Evolutionary conservation across 371 early-diverging fungal genomes (phyloP).

Genomic region (Encephalitozoon intestinalis): DNA sequence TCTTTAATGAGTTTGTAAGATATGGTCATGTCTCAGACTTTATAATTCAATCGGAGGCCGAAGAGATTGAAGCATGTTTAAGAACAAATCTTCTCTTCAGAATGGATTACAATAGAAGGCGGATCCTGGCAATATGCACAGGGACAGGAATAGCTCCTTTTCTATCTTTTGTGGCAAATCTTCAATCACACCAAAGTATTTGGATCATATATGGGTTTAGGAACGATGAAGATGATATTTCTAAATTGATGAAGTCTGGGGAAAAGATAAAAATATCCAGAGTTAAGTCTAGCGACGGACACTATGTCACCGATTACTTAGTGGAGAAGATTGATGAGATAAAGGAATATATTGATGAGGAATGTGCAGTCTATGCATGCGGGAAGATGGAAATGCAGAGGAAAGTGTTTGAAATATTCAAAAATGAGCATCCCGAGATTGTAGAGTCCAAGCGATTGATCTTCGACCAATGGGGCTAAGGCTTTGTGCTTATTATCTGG

Average conservation of each 20-base stretch:
- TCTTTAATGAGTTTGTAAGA: neutral
- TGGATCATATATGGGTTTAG: slow-evolving; percentile 59
- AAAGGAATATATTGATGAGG: slow-evolving; percentile 3
- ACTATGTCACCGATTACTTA: slow-evolving; percentile 38
- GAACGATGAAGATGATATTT: slow-evolving; percentile 53
- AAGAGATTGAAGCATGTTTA: neutral
- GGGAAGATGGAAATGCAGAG: slow-evolving; percentile 45
- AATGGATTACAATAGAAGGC: neutral
- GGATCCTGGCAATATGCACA: slow-evolving; percentile 48
- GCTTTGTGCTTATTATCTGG: neutral
- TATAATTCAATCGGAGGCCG: neutral
- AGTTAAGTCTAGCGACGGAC: slow-evolving; percentile 10
- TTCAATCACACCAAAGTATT: slow-evolving; percentile 8
- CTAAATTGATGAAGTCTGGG: neutral
- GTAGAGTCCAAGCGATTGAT: slow-evolving; percentile 31
- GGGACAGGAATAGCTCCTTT: slow-evolving; percentile 61
- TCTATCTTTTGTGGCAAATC: slow-evolving; percentile 53
- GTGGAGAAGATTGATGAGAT: slow-evolving; percentile 5
- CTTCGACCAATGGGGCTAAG: slow-evolving; percentile 49
- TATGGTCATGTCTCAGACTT: slow-evolving; percentile 52
- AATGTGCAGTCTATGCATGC: slow-evolving; percentile 37
- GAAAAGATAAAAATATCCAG: slow-evolving; percentile 13
- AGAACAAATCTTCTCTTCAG: slow-evolving; percentile 13
- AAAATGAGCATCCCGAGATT: neutral
- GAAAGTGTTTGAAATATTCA: slow-evolving; percentile 29